Evolutionary conservation across 1,139 yeast genomes (phyloP).

Genomic region (Pichia sp.): DNA sequence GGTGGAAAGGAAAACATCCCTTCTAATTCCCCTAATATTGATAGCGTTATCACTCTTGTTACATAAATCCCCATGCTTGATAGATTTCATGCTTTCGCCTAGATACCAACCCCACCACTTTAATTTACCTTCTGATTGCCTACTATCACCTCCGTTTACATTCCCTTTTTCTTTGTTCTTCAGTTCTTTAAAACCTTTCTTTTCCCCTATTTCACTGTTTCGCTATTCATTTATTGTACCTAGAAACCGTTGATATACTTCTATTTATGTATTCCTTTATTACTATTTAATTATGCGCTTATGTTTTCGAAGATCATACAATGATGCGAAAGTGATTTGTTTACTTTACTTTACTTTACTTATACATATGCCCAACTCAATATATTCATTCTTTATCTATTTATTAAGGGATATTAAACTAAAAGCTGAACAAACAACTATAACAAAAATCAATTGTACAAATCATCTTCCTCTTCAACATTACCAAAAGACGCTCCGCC

Average conservation of each 20-base stretch:
- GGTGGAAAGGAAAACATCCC: neutral
- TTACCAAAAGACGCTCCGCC: conserved; percentile 34
- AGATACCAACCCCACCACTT: neutral
- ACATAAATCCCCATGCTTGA: neutral
- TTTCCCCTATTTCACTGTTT: neutral
- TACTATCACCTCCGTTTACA: neutral
- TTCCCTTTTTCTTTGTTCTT: neutral
- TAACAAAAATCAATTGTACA: conserved; percentile 54
- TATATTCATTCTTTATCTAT: neutral
- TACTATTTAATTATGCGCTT: neutral
- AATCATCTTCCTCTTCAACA: conserved; percentile 83
- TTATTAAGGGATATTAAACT: neutral
- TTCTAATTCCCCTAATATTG: neutral
- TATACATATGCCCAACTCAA: neutral
- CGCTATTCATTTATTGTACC: neutral
- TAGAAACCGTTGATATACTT: too few species aligned
- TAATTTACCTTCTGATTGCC: neutral
- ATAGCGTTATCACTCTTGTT: neutral
- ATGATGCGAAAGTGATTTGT: too few species aligned
- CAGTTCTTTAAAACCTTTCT: neutral
- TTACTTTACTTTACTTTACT: too few species aligned
- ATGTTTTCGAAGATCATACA: too few species aligned
- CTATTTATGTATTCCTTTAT: neutral
- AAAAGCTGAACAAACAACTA: neutral
- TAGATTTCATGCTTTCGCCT: neutral